A percentile compares a stretch with the other conserved stretches of the same genome.
Evolutionary conservation across 129 eudicot genomes (phyloP).

Genomic region (Arctium minus): DNA sequence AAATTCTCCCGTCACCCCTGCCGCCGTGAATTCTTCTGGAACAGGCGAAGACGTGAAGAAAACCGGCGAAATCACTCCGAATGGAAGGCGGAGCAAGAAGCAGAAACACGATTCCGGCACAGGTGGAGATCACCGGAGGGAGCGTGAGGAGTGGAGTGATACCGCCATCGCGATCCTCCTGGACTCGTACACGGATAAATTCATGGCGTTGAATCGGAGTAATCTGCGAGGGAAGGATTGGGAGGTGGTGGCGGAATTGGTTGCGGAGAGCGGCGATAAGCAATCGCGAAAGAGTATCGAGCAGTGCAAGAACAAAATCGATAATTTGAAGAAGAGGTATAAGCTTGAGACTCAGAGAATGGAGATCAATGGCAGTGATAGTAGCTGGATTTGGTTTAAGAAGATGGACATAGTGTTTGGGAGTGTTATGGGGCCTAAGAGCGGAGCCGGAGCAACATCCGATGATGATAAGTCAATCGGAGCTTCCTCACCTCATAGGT

Average conservation of each 20-base stretch:
- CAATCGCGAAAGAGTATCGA: slow-evolving; percentile 32
- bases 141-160: slow-evolving; percentile 43
- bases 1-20: slow-evolving; percentile 11
- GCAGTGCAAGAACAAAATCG: slow-evolving; percentile 49
- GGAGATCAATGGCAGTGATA: slow-evolving; percentile 23
- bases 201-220: slow-evolving; percentile 25
- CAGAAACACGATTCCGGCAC: slow-evolving; percentile 23
- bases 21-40: slow-evolving; percentile 18
- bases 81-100: slow-evolving; percentile 26
- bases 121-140: slow-evolving; percentile 32
- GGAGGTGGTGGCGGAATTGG: slow-evolving; percentile 35
- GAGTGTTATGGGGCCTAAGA: background rate
- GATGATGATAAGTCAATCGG: slow-evolving; percentile 31
- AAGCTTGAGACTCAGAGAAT: slow-evolving; percentile 32
- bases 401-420: slow-evolving; percentile 31
- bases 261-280: slow-evolving; percentile 22
- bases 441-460: slow-evolving; percentile 10
- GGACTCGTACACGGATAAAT: slow-evolving; percentile 36
- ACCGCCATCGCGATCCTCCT: slow-evolving; percentile 16
- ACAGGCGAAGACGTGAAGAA: slow-evolving; percentile 11
- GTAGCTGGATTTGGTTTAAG: slow-evolving; percentile 34
- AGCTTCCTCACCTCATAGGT: slow-evolving; percentile 8
- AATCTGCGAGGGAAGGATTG: slow-evolving; percentile 35
- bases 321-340: slow-evolving; percentile 47
- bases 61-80: slow-evolving; percentile 19